Percentiles rank a stretch among this genome's conserved stretches.
phyloP scores from a whole-genome alignment of 495 filamentous ascomycete species.

The Penicillium coprophilum region DNA sequence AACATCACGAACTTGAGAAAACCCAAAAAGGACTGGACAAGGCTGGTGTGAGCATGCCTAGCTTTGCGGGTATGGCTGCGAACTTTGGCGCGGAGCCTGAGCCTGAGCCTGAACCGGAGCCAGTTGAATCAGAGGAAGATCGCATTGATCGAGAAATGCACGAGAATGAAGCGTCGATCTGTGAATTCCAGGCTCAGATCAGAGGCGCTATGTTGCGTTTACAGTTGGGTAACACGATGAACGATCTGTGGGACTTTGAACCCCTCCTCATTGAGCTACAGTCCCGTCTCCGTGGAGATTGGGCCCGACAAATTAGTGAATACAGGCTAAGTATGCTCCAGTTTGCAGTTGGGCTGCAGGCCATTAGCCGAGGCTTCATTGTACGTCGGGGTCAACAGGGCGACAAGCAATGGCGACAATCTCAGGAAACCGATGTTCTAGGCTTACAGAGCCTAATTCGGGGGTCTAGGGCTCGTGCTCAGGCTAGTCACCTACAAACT shows the following conservation, averaged over 20 bases:
- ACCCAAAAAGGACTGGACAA: conserved; percentile 96
- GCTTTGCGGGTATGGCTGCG: conserved; percentile 94
- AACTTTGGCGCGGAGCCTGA: conserved; percentile 86
- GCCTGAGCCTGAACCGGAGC: conserved; percentile 63
- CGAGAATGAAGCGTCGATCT: conserved; percentile 67
- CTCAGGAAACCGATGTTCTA: conserved; percentile 68
- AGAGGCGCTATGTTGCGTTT: conserved; percentile 77
- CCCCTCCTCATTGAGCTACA: conserved; percentile 76
- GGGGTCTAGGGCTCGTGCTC: conserved; percentile 68
- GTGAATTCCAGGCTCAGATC: conserved; percentile 85
- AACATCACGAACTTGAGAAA: conserved; percentile 94
- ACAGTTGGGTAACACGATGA: conserved; percentile 79
- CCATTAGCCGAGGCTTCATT: conserved; percentile 75
- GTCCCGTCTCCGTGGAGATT: conserved; percentile 76
- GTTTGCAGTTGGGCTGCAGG: conserved; percentile 77
- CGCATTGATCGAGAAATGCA: conserved; percentile 79
- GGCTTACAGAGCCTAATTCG: conserved; percentile 82
- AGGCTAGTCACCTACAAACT: conserved; percentile 63
- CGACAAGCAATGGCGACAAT: conserved; percentile 66
- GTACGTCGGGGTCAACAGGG: conserved; percentile 61
- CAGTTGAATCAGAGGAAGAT: conserved; percentile 85
- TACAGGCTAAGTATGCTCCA: conserved; percentile 76
- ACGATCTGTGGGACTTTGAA: conserved; percentile 87
- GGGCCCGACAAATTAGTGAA: conserved; percentile 70
- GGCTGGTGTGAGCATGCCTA: conserved; percentile 92